Evolutionary conservation across 2,329 filamentous ascomycete genomes (phyloP), one percentile per base, ranked within the genome.

Genomic region (Ophiosphaerella korrae): DNA sequence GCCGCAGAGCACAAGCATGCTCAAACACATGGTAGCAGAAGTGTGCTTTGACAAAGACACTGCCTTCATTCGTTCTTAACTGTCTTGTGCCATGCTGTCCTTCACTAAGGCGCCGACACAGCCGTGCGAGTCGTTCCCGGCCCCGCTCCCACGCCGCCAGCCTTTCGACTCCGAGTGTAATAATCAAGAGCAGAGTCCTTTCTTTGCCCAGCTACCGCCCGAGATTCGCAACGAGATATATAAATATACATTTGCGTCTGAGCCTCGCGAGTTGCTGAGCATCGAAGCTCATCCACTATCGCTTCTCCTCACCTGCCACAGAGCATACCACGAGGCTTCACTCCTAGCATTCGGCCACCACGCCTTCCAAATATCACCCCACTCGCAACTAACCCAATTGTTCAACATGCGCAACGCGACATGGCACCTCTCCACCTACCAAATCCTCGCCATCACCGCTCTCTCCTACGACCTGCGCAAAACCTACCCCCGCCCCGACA

Each of bases 151-250:
- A 7, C 38, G 14, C 3, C 32, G 14, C 16, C 43, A 45, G 7
- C 41, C 21, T 26, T 45, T 29, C 14, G 14, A 13, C 14, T 13
- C 13, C 3, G 7, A 14, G 8, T 50, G 42, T 8, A 42, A 42
- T 13, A 16, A 45, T 6, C 48, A 45, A 34, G n/a, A 3, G 8
- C 47, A 54, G 16, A 53, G 50, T 26, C 7, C 31, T 9, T 43
- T 56, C 24, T 21, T 53, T 35, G 5, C 7, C 11, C 48, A 36
- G 14, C 42, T 56, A 9, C 56, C 53, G 6, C 23, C 52, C 9
- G 51, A 57, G 24, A 42, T 55, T 36, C 29, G 47, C 4, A 53
- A 57, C 41, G 16, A 53, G 11, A 55, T 57, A 8, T 60, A 53
- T 34, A 29, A 13, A 2, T 35, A 48, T 31, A 42, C 48, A 16